Percentiles rank a stretch among this genome's conserved stretches.
These are phyloP conservation scores for Phaeosphaeriaceae sp. DNA, from an alignment of 2,329 filamentous ascomycete genomes.

Conservation along the genomic window DNA sequence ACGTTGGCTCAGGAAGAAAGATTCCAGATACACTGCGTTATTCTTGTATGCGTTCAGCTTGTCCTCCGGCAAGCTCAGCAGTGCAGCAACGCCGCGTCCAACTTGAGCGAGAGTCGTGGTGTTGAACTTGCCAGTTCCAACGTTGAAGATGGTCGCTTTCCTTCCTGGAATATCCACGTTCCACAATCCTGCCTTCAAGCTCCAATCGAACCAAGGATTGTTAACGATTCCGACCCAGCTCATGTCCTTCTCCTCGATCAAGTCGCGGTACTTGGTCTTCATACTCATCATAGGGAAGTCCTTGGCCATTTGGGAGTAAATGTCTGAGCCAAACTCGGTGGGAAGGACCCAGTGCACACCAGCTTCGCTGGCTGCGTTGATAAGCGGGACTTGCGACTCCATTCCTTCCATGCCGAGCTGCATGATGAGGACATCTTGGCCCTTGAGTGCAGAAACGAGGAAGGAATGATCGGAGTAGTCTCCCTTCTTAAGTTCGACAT, in stretches of 20 bases:
- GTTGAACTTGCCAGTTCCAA: conserved; percentile 6
- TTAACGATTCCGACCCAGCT: conserved; percentile 8
- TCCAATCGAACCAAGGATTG: conserved; percentile 13
- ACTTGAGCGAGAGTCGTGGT: conserved; percentile 10
- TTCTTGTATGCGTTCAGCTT: conserved; percentile 23
- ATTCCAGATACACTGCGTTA: conserved; percentile 37
- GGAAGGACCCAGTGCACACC: conserved; percentile 9
- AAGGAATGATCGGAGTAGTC: conserved; percentile 56
- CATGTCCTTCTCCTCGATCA: conserved; percentile 9
- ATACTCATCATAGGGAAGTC: conserved; percentile 1
- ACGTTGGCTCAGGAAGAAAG: conserved; percentile 31
- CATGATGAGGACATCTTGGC: conserved; percentile 44
- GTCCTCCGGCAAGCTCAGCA: conserved; percentile 9
- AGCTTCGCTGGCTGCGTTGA: conserved; percentile 10
- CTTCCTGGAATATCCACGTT: conserved; percentile 5
- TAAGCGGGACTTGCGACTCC: conserved; percentile 5
- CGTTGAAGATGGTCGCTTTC: conserved; percentile 7
- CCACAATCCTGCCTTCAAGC: conserved; percentile 3
- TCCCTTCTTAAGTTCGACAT: conserved; percentile 48
- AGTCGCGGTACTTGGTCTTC: conserved; percentile 14
- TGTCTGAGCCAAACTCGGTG: conserved; percentile 12
- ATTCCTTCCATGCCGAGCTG: conserved; percentile 5
- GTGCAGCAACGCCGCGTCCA: conserved; percentile 1
- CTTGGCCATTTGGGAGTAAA: not conserved
- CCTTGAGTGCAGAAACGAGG: conserved; percentile 39